These are phyloP conservation scores for Tillandsia leiboldiana DNA, from an alignment of 176 grass and related monocot genomes.

Conservation along the genomic window DNA sequence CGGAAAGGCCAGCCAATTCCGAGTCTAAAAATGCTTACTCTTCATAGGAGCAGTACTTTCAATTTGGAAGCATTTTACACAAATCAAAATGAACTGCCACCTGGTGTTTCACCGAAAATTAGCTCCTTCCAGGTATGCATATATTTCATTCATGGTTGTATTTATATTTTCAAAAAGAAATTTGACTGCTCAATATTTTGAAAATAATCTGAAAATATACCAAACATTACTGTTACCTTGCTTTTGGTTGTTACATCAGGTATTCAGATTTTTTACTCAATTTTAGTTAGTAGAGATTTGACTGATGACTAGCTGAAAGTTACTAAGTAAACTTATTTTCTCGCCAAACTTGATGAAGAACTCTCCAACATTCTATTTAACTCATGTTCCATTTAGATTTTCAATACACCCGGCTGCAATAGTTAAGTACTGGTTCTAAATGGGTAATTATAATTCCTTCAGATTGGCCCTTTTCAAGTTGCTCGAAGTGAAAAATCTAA, in stretches of 20 bases:
- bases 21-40: slow-evolving; percentile 65
- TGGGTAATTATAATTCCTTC: slow-evolving; percentile 20
- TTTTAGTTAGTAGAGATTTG: background rate
- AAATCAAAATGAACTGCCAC: slow-evolving; percentile 62
- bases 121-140: slow-evolving; percentile 68
- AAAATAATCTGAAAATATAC: no score
- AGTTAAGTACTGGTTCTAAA: slow-evolving; percentile 14
- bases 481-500: slow-evolving; percentile 41
- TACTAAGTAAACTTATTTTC: background rate
- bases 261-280: background rate
- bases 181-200: no score
- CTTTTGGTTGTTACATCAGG: no score
- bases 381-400: no score
- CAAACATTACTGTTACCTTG: no score
- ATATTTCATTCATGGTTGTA: background rate
- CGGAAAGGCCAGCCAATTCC: slow-evolving; percentile 66
- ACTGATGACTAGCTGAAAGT: background rate
- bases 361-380: background rate
- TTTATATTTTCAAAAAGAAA: background rate
- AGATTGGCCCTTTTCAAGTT: slow-evolving; percentile 82
- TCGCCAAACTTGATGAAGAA: background rate
- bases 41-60: slow-evolving; percentile 45
- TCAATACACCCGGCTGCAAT: background rate
- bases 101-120: slow-evolving; percentile 44
- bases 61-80: slow-evolving; percentile 79